phyloP scores from a whole-genome alignment of 2,329 filamentous ascomycete species.

The Zalaria obscura region DNA sequence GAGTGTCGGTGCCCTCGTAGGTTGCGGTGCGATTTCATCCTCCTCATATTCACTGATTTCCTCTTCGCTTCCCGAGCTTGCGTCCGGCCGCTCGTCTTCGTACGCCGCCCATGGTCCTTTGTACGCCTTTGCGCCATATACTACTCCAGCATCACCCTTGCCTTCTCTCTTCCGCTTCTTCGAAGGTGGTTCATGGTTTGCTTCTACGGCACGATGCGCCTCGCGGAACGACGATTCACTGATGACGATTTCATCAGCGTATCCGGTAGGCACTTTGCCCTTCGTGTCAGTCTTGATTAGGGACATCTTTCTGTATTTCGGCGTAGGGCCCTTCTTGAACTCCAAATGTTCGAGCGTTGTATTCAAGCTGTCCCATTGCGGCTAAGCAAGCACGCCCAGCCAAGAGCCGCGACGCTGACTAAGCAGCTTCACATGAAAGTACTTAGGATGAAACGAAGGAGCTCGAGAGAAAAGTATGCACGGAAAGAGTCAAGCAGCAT shows the following conservation, averaged over 20 bases:
- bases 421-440: too few relatives aligned
- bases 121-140: slow-evolving; percentile 79
- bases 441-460: too few relatives aligned
- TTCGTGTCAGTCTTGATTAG: slow-evolving; percentile 20
- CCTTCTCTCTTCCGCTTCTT: slow-evolving; percentile 73
- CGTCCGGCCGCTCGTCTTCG: slow-evolving; percentile 55
- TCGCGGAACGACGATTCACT: slow-evolving; percentile 82
- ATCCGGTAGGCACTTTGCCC: slow-evolving; percentile 52
- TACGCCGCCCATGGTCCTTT: slow-evolving; percentile 92
- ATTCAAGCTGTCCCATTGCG: too few relatives aligned
- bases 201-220: slow-evolving; percentile 67
- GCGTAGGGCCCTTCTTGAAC: too few relatives aligned
- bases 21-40: slow-evolving; percentile 48
- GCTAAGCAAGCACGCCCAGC: too few relatives aligned
- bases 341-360: too few relatives aligned
- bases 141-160: slow-evolving; percentile 71
- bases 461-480: too few relatives aligned
- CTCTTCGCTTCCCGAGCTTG: slow-evolving; percentile 54
- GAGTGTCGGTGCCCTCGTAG: slow-evolving; percentile 47
- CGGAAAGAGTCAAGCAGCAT: too few relatives aligned
- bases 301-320: neutral
- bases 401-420: too few relatives aligned
- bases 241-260: slow-evolving; percentile 74
- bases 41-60: slow-evolving; percentile 66
- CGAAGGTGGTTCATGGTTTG: slow-evolving; percentile 36